These are phyloP conservation scores for Jaenimonas drosophilae DNA, from an alignment of 208 protist species.

Conservation along the genomic window DNA sequence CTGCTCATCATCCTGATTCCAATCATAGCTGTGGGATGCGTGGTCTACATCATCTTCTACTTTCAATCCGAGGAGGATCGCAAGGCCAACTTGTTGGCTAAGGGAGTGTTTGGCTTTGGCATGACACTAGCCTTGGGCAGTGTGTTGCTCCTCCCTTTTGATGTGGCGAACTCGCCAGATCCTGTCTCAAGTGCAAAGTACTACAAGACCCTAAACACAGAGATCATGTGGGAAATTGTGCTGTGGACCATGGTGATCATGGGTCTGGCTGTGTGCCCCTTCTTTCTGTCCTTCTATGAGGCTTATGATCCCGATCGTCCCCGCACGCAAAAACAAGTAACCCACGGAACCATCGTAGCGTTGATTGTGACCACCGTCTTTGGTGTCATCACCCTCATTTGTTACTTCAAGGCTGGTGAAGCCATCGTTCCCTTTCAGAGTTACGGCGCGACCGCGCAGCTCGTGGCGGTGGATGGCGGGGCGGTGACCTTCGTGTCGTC, in stretches of 20 bases:
- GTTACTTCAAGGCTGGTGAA: conserved; percentile 43
- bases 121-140: conserved; percentile 64
- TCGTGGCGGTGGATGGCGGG: conserved; percentile 7
- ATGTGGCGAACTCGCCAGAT: conserved; percentile 84
- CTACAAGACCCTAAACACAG: conserved; percentile 64
- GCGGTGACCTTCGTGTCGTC: conserved; percentile 9
- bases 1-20: conserved; percentile 44
- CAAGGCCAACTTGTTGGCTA: conserved; percentile 29
- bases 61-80: conserved; percentile 69
- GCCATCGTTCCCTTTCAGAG: conserved; percentile 22
- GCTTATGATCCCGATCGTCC: conserved; percentile 83
- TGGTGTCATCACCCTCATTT: conserved; percentile 32
- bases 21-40: conserved; percentile 41
- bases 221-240: conserved; percentile 84
- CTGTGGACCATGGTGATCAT: conserved; percentile 63
- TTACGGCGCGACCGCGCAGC: conserved; percentile 24
- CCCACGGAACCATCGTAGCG: conserved; percentile 63
- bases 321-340: conserved; percentile 28
- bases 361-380: conserved; percentile 50
- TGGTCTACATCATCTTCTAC: conserved; percentile 58
- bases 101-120: conserved; percentile 63
- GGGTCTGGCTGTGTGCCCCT: conserved; percentile 81
- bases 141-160: conserved; percentile 88
- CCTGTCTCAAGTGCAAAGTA: conserved; percentile 41
- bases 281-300: conserved; percentile 92